Conservation (phyloP, 1,284 basidiomycete species). For the Leccinum angustisporum region DNA sequence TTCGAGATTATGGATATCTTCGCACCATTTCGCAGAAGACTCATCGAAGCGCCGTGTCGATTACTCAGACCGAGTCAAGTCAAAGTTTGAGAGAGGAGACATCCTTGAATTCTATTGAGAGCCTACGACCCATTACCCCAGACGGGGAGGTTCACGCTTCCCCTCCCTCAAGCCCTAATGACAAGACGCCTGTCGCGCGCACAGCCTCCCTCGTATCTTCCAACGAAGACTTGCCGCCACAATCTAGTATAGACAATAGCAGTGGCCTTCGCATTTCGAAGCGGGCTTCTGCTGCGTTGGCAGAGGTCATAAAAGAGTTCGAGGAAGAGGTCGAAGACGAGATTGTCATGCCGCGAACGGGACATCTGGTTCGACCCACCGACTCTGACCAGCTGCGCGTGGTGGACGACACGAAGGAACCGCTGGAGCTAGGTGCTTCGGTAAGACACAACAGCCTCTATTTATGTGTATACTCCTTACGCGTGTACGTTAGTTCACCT, state of each 20-base stretch:
- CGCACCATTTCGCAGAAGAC: slow-evolving; percentile 52
- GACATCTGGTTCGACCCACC: slow-evolving; percentile 41
- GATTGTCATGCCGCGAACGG: slow-evolving; percentile 68
- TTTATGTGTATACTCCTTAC: slow-evolving; percentile 21
- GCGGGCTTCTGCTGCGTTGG: slow-evolving; percentile 67
- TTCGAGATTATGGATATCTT: slow-evolving; percentile 70
- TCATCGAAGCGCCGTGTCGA: slow-evolving; percentile 47
- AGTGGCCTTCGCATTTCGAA: slow-evolving; percentile 39
- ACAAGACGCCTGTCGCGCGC: slow-evolving; percentile 40
- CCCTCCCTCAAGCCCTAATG: slow-evolving; percentile 53
- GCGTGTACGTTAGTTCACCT: slow-evolving; percentile 16
- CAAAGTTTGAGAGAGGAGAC: slow-evolving; percentile 44
- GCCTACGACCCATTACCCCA: slow-evolving; percentile 52
- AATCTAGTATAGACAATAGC: slow-evolving; percentile 29
- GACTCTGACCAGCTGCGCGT: slow-evolving; percentile 28
- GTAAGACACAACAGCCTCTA: slow-evolving; percentile 22
- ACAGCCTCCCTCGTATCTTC: slow-evolving; percentile 40
- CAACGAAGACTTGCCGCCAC: slow-evolving; percentile 26
- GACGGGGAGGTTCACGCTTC: slow-evolving; percentile 43
- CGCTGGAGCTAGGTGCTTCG: slow-evolving; percentile 18
- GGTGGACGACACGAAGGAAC: slow-evolving; percentile 20
- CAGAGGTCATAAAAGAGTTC: slow-evolving; percentile 70
- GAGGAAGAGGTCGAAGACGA: slow-evolving; percentile 69
- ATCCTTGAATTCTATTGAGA: slow-evolving; percentile 45
- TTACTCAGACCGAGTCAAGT: slow-evolving; percentile 50